Percentiles rank a stretch among this genome's conserved stretches.
Conservation (phyloP, 352 stramenopile species). For the Saprolegnia parasitica region DNA sequence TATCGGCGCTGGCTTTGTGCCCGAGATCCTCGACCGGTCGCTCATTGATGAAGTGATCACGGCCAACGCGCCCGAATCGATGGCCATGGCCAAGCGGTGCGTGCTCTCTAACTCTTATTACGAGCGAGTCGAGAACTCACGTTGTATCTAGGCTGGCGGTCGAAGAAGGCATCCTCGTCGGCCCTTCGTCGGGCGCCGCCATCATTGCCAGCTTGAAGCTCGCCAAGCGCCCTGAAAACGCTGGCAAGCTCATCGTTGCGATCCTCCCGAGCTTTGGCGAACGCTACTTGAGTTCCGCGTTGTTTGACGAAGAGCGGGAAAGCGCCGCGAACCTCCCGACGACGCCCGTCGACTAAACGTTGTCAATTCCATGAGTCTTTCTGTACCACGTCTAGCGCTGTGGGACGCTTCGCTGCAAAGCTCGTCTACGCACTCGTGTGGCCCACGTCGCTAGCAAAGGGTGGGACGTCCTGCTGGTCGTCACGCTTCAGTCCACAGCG, state of each 20-base stretch:
- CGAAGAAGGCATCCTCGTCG: constrained; percentile 82
- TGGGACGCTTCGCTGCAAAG: too few species aligned
- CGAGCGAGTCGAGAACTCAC: background rate
- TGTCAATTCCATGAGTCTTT: background rate
- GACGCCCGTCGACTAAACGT: constrained; percentile 28
- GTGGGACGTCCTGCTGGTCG: too few species aligned
- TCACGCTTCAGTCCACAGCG: too few species aligned
- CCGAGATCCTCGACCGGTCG: constrained; percentile 68
- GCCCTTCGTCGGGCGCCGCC: constrained; percentile 81
- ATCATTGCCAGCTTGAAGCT: constrained; percentile 81
- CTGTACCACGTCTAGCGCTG: too few species aligned
- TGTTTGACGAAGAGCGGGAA: constrained; percentile 78
- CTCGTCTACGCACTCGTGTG: too few species aligned
- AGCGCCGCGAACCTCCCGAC: constrained; percentile 60
- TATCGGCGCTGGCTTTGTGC: constrained; percentile 78
- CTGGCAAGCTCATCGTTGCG: constrained; percentile 84
- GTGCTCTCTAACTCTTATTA: constrained; percentile 26
- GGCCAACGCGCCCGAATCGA: constrained; percentile 69
- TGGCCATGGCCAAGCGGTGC: constrained; percentile 78
- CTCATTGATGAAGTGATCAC: constrained; percentile 89
- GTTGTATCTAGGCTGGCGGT: constrained; percentile 43
- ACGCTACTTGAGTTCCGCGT: constrained; percentile 72
- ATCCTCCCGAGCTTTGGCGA: constrained; percentile 90
- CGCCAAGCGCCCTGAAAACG: constrained; percentile 71
- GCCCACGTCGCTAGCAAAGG: too few species aligned